Evolutionary conservation across 192 early-diverging fungal species (phyloP), one percentile per base, ranked within the genome.

Genomic region (Backusella psychrophila): DNA sequence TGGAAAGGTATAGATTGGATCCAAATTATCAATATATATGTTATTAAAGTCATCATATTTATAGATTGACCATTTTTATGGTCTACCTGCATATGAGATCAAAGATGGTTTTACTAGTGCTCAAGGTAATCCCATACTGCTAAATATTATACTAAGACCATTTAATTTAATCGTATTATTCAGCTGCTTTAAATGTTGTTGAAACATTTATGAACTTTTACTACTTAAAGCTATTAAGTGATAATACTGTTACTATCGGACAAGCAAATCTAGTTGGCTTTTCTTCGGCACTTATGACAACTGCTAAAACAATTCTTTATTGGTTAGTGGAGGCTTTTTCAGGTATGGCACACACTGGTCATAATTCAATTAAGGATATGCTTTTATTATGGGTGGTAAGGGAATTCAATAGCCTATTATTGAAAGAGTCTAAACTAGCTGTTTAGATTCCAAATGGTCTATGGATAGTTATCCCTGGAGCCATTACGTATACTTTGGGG

Each of bases 51-150:
- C 56, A 3, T 63, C 26, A 29, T 63, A 29, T 29, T 63, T 63
- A 29, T 11, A 82, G 82, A 59, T 83, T 53, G 82, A 83, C 71
- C 56, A 77, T 38, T 69, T 77, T 31, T 83, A 83, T 72, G 82
- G 82, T n/a, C 41, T 38, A 14, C 53, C 66, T 21, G 82, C 82
- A 26, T 71, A 72, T 33, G 66, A 69, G 17, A 44, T 34, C 1
- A 75, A 75, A 34, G 78, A 83, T 74, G 81, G 81, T 4, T 83
- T 79, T 35, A 83, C 82, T 31, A 66, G 71, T 21, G 82, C 82
- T 59, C 77, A 83, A 71, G 80, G 80, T 81, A 73, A 35, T 17
- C 7, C 33, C n/a, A 29, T 11, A 63, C 12, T 63, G 9, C 12
- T 26, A 29, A 63, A 29, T 12, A 29, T 0, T 11, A 12, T 21